These are phyloP conservation scores for Leptographium radiaticola DNA, from an alignment of 2,329 filamentous ascomycete species.

Conservation along the genomic window DNA sequence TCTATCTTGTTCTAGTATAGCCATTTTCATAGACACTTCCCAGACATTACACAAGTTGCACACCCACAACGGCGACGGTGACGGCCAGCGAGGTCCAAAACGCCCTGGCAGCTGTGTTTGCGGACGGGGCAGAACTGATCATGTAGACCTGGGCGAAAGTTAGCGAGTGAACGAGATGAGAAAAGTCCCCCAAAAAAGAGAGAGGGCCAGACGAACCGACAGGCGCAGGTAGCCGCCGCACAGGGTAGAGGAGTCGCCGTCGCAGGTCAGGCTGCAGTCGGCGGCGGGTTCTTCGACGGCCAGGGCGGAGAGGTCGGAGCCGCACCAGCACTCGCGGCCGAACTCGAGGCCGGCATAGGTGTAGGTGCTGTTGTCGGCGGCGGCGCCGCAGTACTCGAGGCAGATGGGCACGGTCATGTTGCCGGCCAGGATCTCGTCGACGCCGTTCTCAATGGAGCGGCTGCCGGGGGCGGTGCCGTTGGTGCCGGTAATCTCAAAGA, in stretches of 20 bases:
- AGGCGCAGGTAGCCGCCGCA: conserved; percentile 42
- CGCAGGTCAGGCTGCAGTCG: conserved; percentile 38
- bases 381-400: conserved; percentile 32
- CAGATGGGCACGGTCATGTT: conserved; percentile 40
- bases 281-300: conserved; percentile 31
- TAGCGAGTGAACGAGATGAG: background rate
- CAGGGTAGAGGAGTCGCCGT: conserved; percentile 34
- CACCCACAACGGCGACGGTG: background rate
- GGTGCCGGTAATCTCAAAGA: conserved; percentile 40
- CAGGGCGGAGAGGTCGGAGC: conserved; percentile 32
- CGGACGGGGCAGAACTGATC: background rate
- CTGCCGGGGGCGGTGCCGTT: conserved; percentile 22
- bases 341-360: conserved; percentile 42
- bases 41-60: background rate
- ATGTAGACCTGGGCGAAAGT: conserved; percentile 9
- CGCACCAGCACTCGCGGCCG: conserved; percentile 47
- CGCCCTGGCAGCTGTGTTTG: background rate
- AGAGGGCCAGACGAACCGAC: conserved; percentile 20
- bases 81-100: background rate
- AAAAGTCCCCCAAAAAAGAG: background rate
- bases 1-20: no score
- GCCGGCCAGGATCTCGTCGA: conserved; percentile 24
- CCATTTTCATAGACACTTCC: no score
- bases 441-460: conserved; percentile 32
- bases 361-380: conserved; percentile 21